Base-by-base conservation (phyloP, 2,329 filamentous ascomycete species). In the Phaeosphaeria sp. region DNA sequence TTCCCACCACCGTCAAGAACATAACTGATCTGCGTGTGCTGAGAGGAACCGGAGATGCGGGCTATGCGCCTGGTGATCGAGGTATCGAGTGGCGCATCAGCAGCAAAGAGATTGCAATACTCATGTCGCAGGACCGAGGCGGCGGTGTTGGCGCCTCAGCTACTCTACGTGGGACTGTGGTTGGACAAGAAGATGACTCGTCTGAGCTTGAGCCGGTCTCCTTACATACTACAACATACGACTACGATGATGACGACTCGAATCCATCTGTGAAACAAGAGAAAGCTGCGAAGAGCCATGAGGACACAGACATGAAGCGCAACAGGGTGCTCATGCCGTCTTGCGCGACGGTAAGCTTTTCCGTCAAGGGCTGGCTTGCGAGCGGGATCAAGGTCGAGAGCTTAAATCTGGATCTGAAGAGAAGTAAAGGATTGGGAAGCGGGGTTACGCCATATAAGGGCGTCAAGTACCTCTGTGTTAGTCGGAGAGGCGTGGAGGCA, bases 361-460 rank as follows among this genome's bases (percentile, higher is more conserved):
- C 76, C 22, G 84, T 88, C 46, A 86, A 86, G 60, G 87, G 87
- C 1, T 89, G 87, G 86, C 73, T 89, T 41, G 83, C 87, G 0
- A 89, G 86, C 63, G 87, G 87, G 3, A 82, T 89, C 66, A 85
- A 82, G 59, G 87, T 89, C 1, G 87, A 89, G 52, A 84, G 83
- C 64, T 71, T 89, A 60, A 80, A 81, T n/a, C 77, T 89, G 15
- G 86, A 89, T 73, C 82, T 87, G n/a, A 89, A 91, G 75, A 93
- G 89, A 79, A 96, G 92, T 77, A 86, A 89, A 56, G 95, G 95
- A 0, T 71, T 99, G 46, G 92, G 92, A 0, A 92, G 96, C 65
- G 88, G 90, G 2, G 88, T 98, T 41, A 96, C 93, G 79, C 95
- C 95, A 22, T 98, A 97, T 79, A 99, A 98, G 80, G 95, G 95